Percentiles rank a stretch among this genome's conserved stretches.
Conservation (phyloP, 1,284 basidiomycete genomes). For the Hemileia vastatrix region DNA sequence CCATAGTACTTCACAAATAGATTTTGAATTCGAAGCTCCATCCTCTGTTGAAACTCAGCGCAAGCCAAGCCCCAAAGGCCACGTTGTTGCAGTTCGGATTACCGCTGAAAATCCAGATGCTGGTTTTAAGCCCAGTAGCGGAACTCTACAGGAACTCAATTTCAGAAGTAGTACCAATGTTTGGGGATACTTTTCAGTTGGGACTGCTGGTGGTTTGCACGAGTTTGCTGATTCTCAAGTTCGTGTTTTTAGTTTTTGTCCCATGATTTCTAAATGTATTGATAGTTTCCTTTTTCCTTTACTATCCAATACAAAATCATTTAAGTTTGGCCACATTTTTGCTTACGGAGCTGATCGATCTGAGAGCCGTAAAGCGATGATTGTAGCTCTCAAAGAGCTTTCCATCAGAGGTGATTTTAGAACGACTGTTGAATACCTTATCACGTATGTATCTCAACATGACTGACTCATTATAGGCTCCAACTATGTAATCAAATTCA, state of each 20-base stretch:
- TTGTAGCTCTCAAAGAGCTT: constrained; percentile 94
- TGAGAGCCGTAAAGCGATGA: constrained; percentile 98
- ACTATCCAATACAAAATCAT: constrained; percentile 41
- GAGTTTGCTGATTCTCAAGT: constrained; percentile 64
- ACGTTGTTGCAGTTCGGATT: constrained; percentile 98
- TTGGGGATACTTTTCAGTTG: constrained; percentile 98
- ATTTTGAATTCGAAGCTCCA: constrained; percentile 88
- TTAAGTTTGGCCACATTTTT: constrained; percentile 98
- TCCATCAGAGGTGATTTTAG: constrained; percentile 98
- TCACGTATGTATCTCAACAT: constrained; percentile 27
- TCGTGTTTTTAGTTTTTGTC: neutral
- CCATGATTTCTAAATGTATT: neutral
- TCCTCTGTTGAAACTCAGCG: constrained; percentile 78
- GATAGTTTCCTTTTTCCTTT: neutral
- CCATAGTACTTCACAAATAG: constrained; percentile 77
- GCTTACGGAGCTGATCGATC: constrained; percentile 94
- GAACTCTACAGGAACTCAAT: constrained; percentile 93
- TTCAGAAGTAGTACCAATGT: constrained; percentile 98
- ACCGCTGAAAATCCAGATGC: constrained; percentile 99
- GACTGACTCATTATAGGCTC: too few relatives aligned
- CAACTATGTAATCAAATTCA: too few relatives aligned
- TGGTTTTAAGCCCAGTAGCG: constrained; percentile 99
- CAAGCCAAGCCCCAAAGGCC: constrained; percentile 92
- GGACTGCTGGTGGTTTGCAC: constrained; percentile 87
- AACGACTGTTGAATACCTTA: constrained; percentile 85